Conservation (phyloP, 345 rosid species). For the Cochlearia excelsa region DNA sequence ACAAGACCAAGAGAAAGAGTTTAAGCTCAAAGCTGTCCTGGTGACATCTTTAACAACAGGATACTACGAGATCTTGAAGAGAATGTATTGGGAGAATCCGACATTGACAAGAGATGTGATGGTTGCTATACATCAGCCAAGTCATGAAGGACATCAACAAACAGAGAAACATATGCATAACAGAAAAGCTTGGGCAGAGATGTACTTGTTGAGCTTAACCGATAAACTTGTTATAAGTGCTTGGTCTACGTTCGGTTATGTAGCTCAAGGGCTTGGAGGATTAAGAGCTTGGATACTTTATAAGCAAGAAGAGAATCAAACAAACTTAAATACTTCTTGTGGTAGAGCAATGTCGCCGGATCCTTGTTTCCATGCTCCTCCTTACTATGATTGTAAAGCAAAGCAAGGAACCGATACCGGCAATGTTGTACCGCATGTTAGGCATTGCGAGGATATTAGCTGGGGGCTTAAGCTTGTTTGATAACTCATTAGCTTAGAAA, state of each 20-base stretch:
- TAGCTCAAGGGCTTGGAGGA: slow-evolving; percentile 74
- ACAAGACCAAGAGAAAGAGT: slow-evolving; percentile 25
- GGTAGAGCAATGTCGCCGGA: slow-evolving; percentile 61
- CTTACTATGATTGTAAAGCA: slow-evolving; percentile 64
- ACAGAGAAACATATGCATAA: slow-evolving; percentile 55
- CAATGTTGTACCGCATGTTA: slow-evolving; percentile 52
- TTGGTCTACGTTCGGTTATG: slow-evolving; percentile 78
- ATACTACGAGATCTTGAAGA: slow-evolving; percentile 51
- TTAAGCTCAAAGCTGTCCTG: slow-evolving; percentile 50
- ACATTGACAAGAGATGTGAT: slow-evolving; percentile 53
- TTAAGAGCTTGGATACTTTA: slow-evolving; percentile 66
- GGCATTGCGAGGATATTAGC: slow-evolving; percentile 69
- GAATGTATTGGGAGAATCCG: slow-evolving; percentile 60
- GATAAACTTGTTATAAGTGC: slow-evolving; percentile 62
- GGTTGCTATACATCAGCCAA: slow-evolving; percentile 61
- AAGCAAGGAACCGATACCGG: slow-evolving; percentile 56
- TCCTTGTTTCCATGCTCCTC: slow-evolving; percentile 84
- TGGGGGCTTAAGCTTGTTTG: slow-evolving; percentile 76
- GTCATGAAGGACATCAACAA: slow-evolving; percentile 69
- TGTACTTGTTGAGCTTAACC: slow-evolving; percentile 59
- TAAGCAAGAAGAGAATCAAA: slow-evolving; percentile 55
- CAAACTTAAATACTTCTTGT: slow-evolving; percentile 49
- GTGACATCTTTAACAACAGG: slow-evolving; percentile 56
- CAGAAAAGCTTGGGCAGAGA: slow-evolving; percentile 71
- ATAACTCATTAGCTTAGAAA: slow-evolving; percentile 31